phyloP scores from a whole-genome alignment of 768 basidiomycete genomes.

The Lanmaoa pseudosensibilis region DNA sequence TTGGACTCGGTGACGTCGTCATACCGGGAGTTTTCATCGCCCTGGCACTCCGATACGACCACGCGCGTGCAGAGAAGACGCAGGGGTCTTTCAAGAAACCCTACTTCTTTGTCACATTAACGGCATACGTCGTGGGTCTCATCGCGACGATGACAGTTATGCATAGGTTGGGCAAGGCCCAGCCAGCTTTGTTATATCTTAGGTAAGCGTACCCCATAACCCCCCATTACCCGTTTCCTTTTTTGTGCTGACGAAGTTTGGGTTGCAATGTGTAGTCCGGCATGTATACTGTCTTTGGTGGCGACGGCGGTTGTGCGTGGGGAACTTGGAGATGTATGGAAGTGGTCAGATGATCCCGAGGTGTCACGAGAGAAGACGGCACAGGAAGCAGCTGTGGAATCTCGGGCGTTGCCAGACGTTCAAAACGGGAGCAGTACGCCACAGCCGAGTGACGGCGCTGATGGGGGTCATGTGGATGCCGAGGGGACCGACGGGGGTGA shows the following conservation, averaged over 20 bases:
- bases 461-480: constrained; percentile 8
- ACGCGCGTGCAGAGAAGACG: constrained; percentile 43
- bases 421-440: constrained; percentile 20
- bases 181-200: constrained; percentile 92
- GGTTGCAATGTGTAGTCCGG: constrained; percentile 51
- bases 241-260: background rate
- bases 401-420: constrained; percentile 13
- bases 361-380: constrained; percentile 22
- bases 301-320: constrained; percentile 58
- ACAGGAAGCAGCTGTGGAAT: constrained; percentile 10
- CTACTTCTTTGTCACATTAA: constrained; percentile 71
- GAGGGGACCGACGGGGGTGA: constrained; percentile 12
- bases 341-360: constrained; percentile 61
- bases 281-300: constrained; percentile 71
- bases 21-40: constrained; percentile 72
- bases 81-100: constrained; percentile 54
- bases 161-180: constrained; percentile 73
- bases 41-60: constrained; percentile 84
- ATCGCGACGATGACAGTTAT: constrained; percentile 79
- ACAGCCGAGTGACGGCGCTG: constrained; percentile 17
- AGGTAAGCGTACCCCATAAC: constrained; percentile 49
- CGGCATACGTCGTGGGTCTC: constrained; percentile 75
- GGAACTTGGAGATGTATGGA: constrained; percentile 70
- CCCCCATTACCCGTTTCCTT: background rate
- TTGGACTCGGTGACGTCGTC: constrained; percentile 89